Evolutionary conservation across 768 basidiomycete species (phyloP), one percentile per base, ranked within the genome.

Genomic region (Termitomyces sp.): DNA sequence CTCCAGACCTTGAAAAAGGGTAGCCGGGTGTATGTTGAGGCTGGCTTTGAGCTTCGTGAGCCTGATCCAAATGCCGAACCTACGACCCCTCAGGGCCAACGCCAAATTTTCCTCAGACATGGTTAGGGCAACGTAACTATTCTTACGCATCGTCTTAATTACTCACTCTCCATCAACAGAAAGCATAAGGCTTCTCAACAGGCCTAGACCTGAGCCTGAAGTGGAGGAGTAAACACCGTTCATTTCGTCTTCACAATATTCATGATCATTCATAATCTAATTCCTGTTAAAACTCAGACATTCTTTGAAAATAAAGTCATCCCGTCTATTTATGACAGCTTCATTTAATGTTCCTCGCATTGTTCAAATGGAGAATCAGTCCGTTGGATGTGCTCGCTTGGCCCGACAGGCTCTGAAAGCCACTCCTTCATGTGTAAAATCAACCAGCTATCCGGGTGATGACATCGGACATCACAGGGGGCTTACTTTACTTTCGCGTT

Each of bases 61-160:
- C 80, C 90, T 9, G 86, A 87, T 40, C 68, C 77, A 6, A 76
- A 72, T 38, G 81, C 88, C 12, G 88, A 90, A 50, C 76, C 88
- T 2, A 70, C 77, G 48, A 81, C 87, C 0, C 80, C 85, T 30
- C 77, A 83, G 53, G 87, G 84, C 1, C 90, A 91, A 65, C 84
- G 88, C 32, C 90, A 92, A 67, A 87, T 93, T 53, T 87, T 91
- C 70, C 76, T 93, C 40, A 77, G 81, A 65, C 91, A 93, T 59
- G 90, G 92, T 90, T 57, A 40, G 80, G 53, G 12, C 37, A 58
- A 14, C 44, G 15, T 24, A 21, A 21, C 12, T 11, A 19, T 42
- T 52, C 30, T 14, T 37, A 47, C 15, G 28, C 8, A 22, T 42
- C 53, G 35, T 37, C 35, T 37, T 19, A 5, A 2, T 2, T 8